Percentiles rank a stretch among this genome's conserved stretches.
Evolutionary conservation across 1,284 basidiomycete species (phyloP).

Genomic region (Marasmius tenuissimus): DNA sequence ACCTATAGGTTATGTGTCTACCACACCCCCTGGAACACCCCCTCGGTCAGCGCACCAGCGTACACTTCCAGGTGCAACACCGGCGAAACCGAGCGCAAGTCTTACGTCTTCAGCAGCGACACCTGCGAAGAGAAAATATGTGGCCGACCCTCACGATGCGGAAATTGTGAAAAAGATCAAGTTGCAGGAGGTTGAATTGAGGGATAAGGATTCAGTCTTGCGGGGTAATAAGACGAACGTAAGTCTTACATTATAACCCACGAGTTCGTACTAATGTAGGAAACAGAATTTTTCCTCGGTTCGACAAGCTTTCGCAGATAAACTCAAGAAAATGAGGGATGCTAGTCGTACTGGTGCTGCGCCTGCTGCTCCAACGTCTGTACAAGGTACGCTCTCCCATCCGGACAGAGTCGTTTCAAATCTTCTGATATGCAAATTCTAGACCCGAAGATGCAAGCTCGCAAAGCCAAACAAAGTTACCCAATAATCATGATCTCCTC

Average conservation of each 20-base stretch:
- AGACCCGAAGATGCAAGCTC: conserved; percentile 56
- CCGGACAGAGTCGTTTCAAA: not conserved
- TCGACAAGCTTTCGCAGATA: conserved; percentile 61
- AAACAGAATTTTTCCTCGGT: conserved; percentile 73
- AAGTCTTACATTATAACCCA: conserved; percentile 21
- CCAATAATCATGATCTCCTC: conserved; percentile 98
- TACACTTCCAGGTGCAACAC: not conserved
- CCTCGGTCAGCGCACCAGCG: not conserved
- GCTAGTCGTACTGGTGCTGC: conserved; percentile 50
- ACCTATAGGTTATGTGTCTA: not conserved
- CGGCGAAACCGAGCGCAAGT: conserved; percentile 20
- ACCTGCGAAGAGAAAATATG: conserved; percentile 72
- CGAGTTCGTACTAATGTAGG: not conserved
- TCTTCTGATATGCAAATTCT: conserved; percentile 8
- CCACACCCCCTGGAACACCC: conserved; percentile 10
- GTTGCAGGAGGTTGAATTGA: conserved; percentile 69
- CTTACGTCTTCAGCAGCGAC: conserved; percentile 26
- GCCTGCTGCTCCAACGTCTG: conserved; percentile 30
- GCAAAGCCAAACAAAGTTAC: conserved; percentile 68
- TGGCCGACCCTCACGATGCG: conserved; percentile 73
- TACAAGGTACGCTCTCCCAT: conserved; percentile 31
- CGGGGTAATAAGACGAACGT: conserved; percentile 78
- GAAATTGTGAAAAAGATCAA: conserved; percentile 85
- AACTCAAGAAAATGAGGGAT: conserved; percentile 74
- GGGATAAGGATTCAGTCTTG: conserved; percentile 75